A percentile compares a stretch with the other conserved stretches of the same genome.
Conservation (phyloP, 441 rosid species). For the Cnidoscolus chayamansa region DNA sequence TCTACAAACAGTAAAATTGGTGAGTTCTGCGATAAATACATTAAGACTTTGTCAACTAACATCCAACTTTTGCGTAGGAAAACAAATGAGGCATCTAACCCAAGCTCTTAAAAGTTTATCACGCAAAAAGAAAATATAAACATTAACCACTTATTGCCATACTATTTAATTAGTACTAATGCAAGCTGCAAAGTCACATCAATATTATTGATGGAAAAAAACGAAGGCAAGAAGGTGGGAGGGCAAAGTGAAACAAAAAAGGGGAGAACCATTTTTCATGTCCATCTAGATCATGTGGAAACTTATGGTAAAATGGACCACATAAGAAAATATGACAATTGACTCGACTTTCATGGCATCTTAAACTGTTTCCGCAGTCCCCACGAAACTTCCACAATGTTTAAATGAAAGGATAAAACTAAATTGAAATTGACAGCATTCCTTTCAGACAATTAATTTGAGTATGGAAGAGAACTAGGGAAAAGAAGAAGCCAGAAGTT, state of each 20-base stretch:
- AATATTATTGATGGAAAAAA: not conserved
- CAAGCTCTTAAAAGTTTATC: not conserved
- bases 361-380: slow-evolving; percentile 29
- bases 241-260: not conserved
- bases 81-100: not conserved
- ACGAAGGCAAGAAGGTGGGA: not conserved
- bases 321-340: slow-evolving; percentile 24
- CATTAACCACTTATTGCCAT: not conserved
- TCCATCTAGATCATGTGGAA: slow-evolving; percentile 19
- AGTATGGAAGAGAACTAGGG: slow-evolving; percentile 8
- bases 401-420: slow-evolving; percentile 27
- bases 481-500: slow-evolving; percentile 13
- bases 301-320: slow-evolving; percentile 29
- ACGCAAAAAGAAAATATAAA: not conserved
- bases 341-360: slow-evolving; percentile 11
- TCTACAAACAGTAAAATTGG: not conserved
- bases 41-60: not conserved
- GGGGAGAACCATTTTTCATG: not conserved
- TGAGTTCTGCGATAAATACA: not conserved
- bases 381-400: slow-evolving; percentile 39
- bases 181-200: slow-evolving; percentile 5
- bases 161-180: not conserved
- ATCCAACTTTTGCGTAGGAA: not conserved
- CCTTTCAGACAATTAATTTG: slow-evolving; percentile 27
- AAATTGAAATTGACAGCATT: slow-evolving; percentile 26